Base-by-base conservation (phyloP, 768 basidiomycete genomes). In the Boletus patriciae region DNA sequence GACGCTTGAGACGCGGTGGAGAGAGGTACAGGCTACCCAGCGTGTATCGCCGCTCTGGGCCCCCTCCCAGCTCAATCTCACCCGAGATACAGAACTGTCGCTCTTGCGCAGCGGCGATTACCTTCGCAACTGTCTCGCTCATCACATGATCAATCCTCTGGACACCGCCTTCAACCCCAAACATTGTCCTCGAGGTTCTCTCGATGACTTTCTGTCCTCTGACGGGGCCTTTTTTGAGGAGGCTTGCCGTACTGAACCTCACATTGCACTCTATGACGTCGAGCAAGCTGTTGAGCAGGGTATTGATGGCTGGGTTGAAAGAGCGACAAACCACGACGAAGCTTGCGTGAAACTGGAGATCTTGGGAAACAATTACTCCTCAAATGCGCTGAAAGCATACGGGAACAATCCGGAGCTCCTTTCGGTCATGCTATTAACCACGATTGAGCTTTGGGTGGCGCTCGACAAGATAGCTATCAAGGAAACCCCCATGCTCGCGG, bases 351-450 rank as follows among this genome's bases (percentile, higher is more conserved):
- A 54, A 31, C 50, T 68, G 16, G 64, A 62, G 53, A 43, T 59
- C 1, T 72, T 67, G 42, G 69, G 69, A 21, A 52, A 37, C 21
- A 40, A 55, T 11, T 75, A 78, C 44, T 62, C 64, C 4, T 57
- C 61, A 4, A 49, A 66, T 0, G 71, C 78, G 0, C 33, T 36
- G 29, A 18, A 37, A 1, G 53, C 50, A 6, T 78, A 77, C 49
- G 34, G 51, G 9, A 59, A 57, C 7, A 76, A 71, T 29, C 74
- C 78, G 9, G 78, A 80, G 46, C 55, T 69, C 27, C 42, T 68
- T 7, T 80, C 80, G 0, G 51, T 76, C 3, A 77, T 82, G 73
- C 61, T 82, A 41, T 64, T 83, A 38, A 67, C 66, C 1, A 45
- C 46, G 19, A 34, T 67, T 6, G 76, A 80, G 31, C 69, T 75